Conservation (phyloP, 495 filamentous ascomycete species). For the Pseudevernia furfuracea region DNA sequence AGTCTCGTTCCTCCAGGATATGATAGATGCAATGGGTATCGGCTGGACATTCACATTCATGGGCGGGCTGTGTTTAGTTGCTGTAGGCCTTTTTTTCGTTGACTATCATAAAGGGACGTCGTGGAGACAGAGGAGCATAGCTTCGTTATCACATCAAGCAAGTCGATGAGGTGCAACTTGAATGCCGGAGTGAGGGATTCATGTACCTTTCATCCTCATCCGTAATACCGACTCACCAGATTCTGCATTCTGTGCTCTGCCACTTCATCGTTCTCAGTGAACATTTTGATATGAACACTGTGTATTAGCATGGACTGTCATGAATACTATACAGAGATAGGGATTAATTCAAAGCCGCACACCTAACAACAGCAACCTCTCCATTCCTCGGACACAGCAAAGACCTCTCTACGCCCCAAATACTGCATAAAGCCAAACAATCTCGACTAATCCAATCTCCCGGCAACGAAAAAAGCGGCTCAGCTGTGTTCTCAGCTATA, state of each 20-base stretch:
- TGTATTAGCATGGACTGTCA: not conserved
- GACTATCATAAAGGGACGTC: constrained; percentile 21
- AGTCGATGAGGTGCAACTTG: not conserved
- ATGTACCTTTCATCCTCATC: not conserved
- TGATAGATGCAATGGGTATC: constrained; percentile 23
- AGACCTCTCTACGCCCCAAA: constrained; percentile 26
- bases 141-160: not conserved
- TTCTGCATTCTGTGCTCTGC: not conserved
- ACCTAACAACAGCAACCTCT: constrained; percentile 29
- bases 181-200: not conserved
- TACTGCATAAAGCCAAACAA: constrained; percentile 24
- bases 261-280: not conserved
- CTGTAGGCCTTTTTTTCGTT: constrained; percentile 21
- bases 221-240: not conserved
- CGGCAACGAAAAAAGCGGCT: constrained; percentile 23
- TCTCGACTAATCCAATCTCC: constrained; percentile 28
- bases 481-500: not conserved
- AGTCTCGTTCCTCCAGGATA: constrained; percentile 23
- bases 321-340: not conserved
- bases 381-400: constrained; percentile 32
- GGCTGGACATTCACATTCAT: constrained; percentile 30
- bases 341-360: constrained; percentile 19
- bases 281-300: not conserved
- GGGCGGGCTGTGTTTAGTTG: constrained; percentile 22
- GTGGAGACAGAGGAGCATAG: constrained; percentile 17